A percentile compares a stretch with the other conserved stretches of the same genome.
Conservation (phyloP, 352 stramenopile species). For the Pythium chondricola region DNA sequence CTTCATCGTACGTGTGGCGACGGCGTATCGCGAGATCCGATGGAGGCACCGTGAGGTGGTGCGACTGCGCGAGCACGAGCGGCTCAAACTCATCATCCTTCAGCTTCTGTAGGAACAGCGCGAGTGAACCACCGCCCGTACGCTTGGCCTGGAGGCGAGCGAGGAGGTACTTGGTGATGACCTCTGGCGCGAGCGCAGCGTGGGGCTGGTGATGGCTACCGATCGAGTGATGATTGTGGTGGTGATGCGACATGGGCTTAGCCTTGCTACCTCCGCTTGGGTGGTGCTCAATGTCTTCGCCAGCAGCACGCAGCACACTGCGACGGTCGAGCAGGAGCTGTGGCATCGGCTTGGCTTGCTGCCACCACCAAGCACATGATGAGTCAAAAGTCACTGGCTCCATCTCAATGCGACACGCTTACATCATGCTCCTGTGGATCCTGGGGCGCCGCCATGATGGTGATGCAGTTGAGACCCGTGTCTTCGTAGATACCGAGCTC, state of each 20-base stretch:
- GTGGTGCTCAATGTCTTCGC: conserved; percentile 20
- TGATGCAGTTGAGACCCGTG: conserved; percentile 54
- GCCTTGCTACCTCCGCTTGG: neutral
- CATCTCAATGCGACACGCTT: conserved; percentile 11
- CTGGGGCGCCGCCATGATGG: conserved; percentile 58
- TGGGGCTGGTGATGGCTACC: neutral
- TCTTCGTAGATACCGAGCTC: conserved; percentile 84
- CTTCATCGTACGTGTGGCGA: conserved; percentile 76
- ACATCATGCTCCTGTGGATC: conserved; percentile 22
- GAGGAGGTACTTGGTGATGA: conserved; percentile 66
- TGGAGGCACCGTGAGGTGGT: conserved; percentile 19
- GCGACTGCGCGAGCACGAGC: conserved; percentile 23
- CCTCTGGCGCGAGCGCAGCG: conserved; percentile 25
- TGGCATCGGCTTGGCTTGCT: conserved; percentile 31
- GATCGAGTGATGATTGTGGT: neutral
- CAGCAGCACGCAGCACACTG: conserved; percentile 34
- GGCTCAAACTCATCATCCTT: conserved; percentile 62
- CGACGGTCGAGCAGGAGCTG: conserved; percentile 47
- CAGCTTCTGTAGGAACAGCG: conserved; percentile 62
- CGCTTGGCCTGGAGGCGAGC: conserved; percentile 53
- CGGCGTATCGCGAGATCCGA: conserved; percentile 53
- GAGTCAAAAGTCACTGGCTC: neutral
- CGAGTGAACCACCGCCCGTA: conserved; percentile 32
- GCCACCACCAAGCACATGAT: neutral
- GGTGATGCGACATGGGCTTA: conserved; percentile 2